Evolutionary conservation across 192 early-diverging fungal genomes (phyloP), one percentile per base, ranked within the genome.

Genomic region (Gaertneriomyces semiglobifer): DNA sequence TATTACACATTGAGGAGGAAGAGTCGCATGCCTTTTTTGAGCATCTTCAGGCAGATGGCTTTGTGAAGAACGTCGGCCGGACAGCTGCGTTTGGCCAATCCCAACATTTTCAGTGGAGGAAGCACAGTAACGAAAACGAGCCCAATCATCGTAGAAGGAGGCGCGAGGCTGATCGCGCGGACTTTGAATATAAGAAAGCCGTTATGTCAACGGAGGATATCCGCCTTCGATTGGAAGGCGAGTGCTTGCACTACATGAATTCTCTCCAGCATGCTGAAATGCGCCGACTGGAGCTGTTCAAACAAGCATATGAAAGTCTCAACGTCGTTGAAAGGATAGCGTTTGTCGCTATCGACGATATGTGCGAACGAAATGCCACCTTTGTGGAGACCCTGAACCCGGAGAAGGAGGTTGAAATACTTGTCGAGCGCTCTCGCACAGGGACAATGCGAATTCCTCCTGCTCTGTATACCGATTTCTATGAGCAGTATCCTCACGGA

Each of bases 71-170:
- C 11, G 64, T 66, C 5, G 63, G 63, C 12, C 66, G 79, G 18
- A 53, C 8, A 53, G 20, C 43, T 51, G 59, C 53, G 12, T 65
- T 62, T 40, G 41, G 56, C 11, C 42, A 67, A 7, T 53, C 53
- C 8, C 64, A 67, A 61, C 68, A 60, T 10, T 81, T 78, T 53
- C 73, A 73, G 40, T 81, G 80, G 80, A 75, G 73, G 48, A 69
- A 63, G 16, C 60, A 60, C 8, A 16, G 69, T 2, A 58, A 74
- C 54, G 76, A 77, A 20, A 72, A 71, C 44, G 79, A 81, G 65
- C 79, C 79, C 12, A 19, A 60, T 6, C 65, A 77, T 51, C 71
- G 69, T 7, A 62, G 58, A 43, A 62, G 62, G 4, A 18, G 69
- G 6, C 65, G 79, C 14, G 76, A 78, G 39, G 79, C 74, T 39